Evolutionary conservation across 345 rosid species (phyloP).

Genomic region (Gossypium turneri): DNA sequence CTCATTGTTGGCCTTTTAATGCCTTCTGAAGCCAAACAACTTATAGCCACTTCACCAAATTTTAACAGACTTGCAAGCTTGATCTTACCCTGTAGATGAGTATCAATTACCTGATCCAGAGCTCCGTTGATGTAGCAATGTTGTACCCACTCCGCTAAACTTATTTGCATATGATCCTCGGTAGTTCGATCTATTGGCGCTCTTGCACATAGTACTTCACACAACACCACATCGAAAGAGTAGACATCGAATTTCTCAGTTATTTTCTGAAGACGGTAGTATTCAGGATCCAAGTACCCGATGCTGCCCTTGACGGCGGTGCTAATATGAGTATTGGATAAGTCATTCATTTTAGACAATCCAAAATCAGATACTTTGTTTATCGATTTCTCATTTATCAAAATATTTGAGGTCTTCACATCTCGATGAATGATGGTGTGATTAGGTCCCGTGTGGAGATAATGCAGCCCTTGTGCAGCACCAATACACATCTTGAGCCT

Average conservation of each 20-base stretch:
- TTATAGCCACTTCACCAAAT: slow-evolving; percentile 29
- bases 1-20: slow-evolving; percentile 34
- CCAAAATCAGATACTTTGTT: neutral
- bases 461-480: neutral
- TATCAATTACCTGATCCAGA: slow-evolving; percentile 30
- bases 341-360: neutral
- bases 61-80: slow-evolving; percentile 26
- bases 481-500: neutral
- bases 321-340: neutral
- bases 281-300: neutral
- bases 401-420: neutral
- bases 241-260: neutral
- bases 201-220: slow-evolving; percentile 8
- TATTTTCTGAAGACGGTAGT: neutral
- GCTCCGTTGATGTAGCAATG: slow-evolving; percentile 37
- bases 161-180: slow-evolving; percentile 29
- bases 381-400: neutral
- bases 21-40: slow-evolving; percentile 36
- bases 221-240: neutral
- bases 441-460: neutral
- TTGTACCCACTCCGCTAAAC: slow-evolving; percentile 38
- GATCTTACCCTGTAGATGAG: slow-evolving; percentile 25
- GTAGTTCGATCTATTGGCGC: slow-evolving; percentile 28
- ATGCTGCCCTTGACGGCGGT: neutral
- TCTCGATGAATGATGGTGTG: neutral